Percentiles rank a stretch among this genome's conserved stretches.
phyloP scores from a whole-genome alignment of 345 rosid species.

The Jatropha curcas region DNA sequence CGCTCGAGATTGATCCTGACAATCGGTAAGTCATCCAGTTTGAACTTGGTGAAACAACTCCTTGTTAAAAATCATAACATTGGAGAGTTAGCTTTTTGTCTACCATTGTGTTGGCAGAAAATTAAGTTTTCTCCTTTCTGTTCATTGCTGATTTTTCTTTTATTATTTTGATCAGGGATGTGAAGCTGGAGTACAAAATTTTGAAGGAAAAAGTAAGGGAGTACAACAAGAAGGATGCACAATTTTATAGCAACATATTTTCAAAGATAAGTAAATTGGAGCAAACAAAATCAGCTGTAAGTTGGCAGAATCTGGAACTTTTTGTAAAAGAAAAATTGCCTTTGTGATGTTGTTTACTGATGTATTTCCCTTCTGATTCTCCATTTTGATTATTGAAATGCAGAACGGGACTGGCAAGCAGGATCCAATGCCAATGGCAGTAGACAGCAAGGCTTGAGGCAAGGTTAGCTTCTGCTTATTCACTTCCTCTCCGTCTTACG shows the following conservation, averaged over 20 bases:
- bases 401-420: constrained; percentile 18
- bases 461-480: no score
- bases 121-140: no score
- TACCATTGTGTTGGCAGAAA: neutral
- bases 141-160: no score
- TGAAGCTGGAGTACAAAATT: constrained; percentile 69
- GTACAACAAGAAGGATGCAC: constrained; percentile 78
- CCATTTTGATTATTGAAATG: neutral
- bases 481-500: no score
- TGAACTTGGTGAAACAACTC: neutral
- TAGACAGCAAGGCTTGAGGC: no score
- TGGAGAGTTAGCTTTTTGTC: neutral
- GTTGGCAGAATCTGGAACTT: neutral
- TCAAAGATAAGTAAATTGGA: constrained; percentile 22
- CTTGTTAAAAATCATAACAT: neutral
- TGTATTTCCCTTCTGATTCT: neutral
- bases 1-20: constrained; percentile 80
- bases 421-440: constrained; percentile 15
- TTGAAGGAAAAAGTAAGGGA: constrained; percentile 85
- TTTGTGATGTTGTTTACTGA: neutral
- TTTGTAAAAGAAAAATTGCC: neutral
- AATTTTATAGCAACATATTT: constrained; percentile 7
- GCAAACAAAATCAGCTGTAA: constrained; percentile 8
- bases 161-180: constrained; percentile 50
- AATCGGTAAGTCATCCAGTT: constrained; percentile 44